Evolutionary conservation across 2,329 filamentous ascomycete genomes (phyloP), one percentile per base, ranked within the genome.

Genomic region (Pleurostoma richardsiae): DNA sequence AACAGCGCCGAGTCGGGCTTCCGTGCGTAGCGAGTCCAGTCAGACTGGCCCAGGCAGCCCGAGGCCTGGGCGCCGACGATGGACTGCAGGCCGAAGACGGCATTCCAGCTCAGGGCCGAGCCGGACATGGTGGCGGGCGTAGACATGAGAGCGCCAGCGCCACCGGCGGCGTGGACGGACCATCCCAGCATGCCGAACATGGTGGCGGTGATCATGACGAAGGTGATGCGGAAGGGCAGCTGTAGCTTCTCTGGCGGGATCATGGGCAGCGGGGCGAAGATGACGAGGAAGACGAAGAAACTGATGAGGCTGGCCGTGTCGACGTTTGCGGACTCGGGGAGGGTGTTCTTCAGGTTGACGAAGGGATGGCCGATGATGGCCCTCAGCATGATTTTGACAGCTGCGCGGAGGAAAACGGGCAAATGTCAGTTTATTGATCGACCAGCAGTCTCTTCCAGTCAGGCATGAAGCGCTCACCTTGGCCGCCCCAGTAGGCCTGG

Each of bases 11-110:
- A 54, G 31, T 59, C 55, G 6, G 52, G 56, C 5, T 45, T 55
- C 36, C 54, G 54, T 3, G 60, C 59, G 39, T 61, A 63, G 29
- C 61, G 56, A 10, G 62, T 64, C 62, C 62, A 64, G 44, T 64
- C 61, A 29, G 57, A 58, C 52, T 61, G 59, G 3, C 60, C 59
- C 4, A 62, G 50, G 30, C 56, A 58, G 1, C 59, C 60, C 29
- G 53, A 54, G 40, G 56, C 56, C 48, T 56, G 59, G 4, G 57
- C 52, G 6, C 61, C 58, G 4, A 61, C 50, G n/a, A 63, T 54
- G 3, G 57, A 54, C 45, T 61, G 58, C 10, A 63, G 53, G 4
- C 59, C 59, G 45, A 59, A 62, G 4, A 62, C 49, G 2, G 57
- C 52, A 38, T 57, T 59, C 60, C 56, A 63, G 45, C 55, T 59